phyloP scores from a whole-genome alignment of 2,329 filamentous ascomycete genomes.

The Akanthomyces muscarius region DNA sequence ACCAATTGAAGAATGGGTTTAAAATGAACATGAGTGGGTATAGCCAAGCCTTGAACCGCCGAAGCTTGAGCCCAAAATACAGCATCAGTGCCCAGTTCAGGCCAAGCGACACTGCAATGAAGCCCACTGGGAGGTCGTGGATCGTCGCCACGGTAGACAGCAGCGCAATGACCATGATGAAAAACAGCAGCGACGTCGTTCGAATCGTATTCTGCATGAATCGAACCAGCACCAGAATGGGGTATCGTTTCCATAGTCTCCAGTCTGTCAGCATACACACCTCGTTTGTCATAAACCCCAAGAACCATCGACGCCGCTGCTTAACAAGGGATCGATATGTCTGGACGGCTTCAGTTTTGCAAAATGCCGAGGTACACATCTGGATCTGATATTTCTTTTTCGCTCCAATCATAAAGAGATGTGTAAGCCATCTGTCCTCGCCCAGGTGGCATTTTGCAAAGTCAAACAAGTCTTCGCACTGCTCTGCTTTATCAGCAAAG shows the following conservation, averaged over 20 bases:
- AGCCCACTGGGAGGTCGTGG: conserved; percentile 78
- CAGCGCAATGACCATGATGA: conserved; percentile 85
- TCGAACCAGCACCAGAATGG: conserved; percentile 76
- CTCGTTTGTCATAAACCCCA: conserved; percentile 97
- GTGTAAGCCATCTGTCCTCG: conserved; percentile 94
- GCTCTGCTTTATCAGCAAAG: conserved; percentile 93
- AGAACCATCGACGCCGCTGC: conserved; percentile 92
- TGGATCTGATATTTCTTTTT: conserved; percentile 92
- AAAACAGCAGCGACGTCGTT: conserved; percentile 89
- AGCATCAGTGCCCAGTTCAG: conserved; percentile 95
- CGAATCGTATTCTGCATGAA: conserved; percentile 97
- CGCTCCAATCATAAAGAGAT: conserved; percentile 97
- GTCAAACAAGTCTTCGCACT: conserved; percentile 93
- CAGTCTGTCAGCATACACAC: conserved; percentile 97
- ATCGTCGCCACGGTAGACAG: conserved; percentile 78
- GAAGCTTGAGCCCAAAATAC: conserved; percentile 85
- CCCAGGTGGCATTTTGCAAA: conserved; percentile 94
- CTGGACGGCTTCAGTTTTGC: conserved; percentile 96
- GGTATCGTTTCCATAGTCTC: conserved; percentile 86
- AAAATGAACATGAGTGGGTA: conserved; percentile 94
- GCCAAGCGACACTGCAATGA: conserved; percentile 87
- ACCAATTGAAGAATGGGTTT: conserved; percentile 97
- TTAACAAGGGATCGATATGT: conserved; percentile 82
- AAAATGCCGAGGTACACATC: conserved; percentile 96
- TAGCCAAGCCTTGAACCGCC: conserved; percentile 88